Percentiles rank a stretch among this genome's conserved stretches.
These are phyloP conservation scores for Neofusicoccum umdonicola DNA, from an alignment of 2,329 filamentous ascomycete genomes.

Conservation along the genomic window DNA sequence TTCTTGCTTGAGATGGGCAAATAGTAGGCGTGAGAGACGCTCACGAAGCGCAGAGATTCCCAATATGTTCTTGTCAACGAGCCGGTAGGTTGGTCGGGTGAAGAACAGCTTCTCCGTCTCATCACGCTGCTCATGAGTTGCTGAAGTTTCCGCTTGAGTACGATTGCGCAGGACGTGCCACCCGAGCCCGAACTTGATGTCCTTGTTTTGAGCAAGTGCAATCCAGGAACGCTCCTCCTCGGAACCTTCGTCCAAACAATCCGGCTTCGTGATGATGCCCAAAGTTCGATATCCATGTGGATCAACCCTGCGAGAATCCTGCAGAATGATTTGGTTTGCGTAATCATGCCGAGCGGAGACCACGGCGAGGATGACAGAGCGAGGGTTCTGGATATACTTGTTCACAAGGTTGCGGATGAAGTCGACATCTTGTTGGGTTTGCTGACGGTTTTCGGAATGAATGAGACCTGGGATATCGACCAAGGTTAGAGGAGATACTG, in stretches of 20 bases:
- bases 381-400: slow-evolving; percentile 51
- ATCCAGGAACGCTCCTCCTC: slow-evolving; percentile 42
- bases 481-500: slow-evolving; percentile 28
- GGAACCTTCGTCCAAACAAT: slow-evolving; percentile 35
- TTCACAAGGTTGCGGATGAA: slow-evolving; percentile 39
- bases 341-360: slow-evolving; percentile 37
- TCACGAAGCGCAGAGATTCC: slow-evolving; percentile 51
- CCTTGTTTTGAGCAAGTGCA: slow-evolving; percentile 39
- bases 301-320: slow-evolving; percentile 38
- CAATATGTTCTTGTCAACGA: slow-evolving; percentile 22
- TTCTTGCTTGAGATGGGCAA: slow-evolving; percentile 34
- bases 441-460: slow-evolving; percentile 28
- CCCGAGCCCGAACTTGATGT: slow-evolving; percentile 44
- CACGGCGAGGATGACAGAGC: slow-evolving; percentile 32
- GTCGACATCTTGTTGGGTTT: slow-evolving; percentile 33
- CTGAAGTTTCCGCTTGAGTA: slow-evolving; percentile 25
- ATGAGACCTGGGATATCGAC: slow-evolving; percentile 41
- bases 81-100: background rate
- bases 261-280: slow-evolving; percentile 40
- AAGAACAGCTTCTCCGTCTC: background rate
- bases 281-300: slow-evolving; percentile 31
- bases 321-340: slow-evolving; percentile 47
- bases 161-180: slow-evolving; percentile 57
- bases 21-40: slow-evolving; percentile 53
- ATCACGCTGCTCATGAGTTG: slow-evolving; percentile 20